Base-by-base conservation (phyloP, 2,329 filamentous ascomycete species). In the Corniculantispora saksenae region DNA sequence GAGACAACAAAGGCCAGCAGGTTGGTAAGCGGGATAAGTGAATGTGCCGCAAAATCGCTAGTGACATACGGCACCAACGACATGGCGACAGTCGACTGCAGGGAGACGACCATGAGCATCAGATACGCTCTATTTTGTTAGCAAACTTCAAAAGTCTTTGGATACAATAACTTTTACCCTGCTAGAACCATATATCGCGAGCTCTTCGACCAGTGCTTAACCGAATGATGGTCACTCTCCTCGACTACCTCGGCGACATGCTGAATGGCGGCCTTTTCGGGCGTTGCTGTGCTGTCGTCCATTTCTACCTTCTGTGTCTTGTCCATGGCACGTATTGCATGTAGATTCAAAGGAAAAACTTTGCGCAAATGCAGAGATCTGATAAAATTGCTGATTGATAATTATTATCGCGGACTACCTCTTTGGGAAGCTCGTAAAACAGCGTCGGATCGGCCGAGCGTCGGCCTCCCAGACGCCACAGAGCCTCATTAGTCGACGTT, bases 1-100 rank as follows among this genome's bases (percentile, higher is more conserved):
- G 53, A 55, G 12, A 55, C 53, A 55, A 55, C 53, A 38, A 32
- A 55, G 4, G 53, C 53, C 23, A 55, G 32, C 27, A 55, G 53
- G 19, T 55, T 55, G 25, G 53, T 55, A 13, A 55, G 32, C 5
- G 53, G 53, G 8, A 55, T 29, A 8, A 55, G 29, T 3, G 23
- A 29, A 19, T 9, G 53, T 13, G 53, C 53, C 3, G 25, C 6
- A 55, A 55, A 55, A 25, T 55, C 53, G 53, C 53, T 55, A 10
- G 29, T 19, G 25, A 55, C 27, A 21, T 55, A 32, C 23, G 53
- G 53, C 8, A 38, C 32, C 25, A 55, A 17, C 23, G 53, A 32
- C 53, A 55, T 29, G 53, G 53, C 53, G 8, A 35, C 29, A 3
- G 53, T 55, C 29, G 53, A 29, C 29, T 38, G 53, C 23, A 55